These are phyloP conservation scores for Sanghuangporus baumii DNA, from an alignment of 1,284 basidiomycete genomes.

Conservation along the genomic window DNA sequence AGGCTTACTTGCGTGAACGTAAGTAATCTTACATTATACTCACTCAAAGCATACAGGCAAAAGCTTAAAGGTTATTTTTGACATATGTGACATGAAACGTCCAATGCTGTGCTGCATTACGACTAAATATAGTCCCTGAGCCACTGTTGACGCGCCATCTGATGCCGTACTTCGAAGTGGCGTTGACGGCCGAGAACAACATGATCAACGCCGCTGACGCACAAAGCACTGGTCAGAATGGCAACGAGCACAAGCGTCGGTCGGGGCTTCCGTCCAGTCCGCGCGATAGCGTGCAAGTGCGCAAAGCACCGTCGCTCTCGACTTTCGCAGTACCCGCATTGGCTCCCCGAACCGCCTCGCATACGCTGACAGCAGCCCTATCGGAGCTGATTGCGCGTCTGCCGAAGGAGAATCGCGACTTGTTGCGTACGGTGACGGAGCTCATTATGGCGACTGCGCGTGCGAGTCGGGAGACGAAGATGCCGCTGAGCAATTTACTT, in stretches of 20 bases:
- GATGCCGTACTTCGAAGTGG: constrained; percentile 69
- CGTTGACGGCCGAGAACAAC: constrained; percentile 52
- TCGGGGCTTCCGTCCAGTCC: constrained; percentile 40
- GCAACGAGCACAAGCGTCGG: constrained; percentile 24
- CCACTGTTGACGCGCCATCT: constrained; percentile 70
- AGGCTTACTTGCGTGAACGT: constrained; percentile 77
- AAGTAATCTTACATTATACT: constrained; percentile 28
- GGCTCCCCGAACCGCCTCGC: constrained; percentile 45
- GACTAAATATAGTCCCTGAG: constrained; percentile 60
- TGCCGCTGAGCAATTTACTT: constrained; percentile 78
- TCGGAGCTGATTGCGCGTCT: constrained; percentile 56
- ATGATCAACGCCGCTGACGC: constrained; percentile 27
- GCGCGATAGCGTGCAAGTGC: constrained; percentile 38
- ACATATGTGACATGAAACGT: not conserved
- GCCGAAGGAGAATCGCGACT: constrained; percentile 66
- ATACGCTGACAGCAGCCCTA: constrained; percentile 45
- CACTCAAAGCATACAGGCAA: not conserved
- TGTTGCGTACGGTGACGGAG: constrained; percentile 67
- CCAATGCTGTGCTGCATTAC: constrained; percentile 2
- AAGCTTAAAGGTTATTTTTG: constrained; percentile 2
- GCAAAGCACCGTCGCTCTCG: constrained; percentile 72
- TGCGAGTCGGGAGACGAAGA: constrained; percentile 66
- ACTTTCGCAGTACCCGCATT: constrained; percentile 31
- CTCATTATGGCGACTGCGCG: constrained; percentile 64
- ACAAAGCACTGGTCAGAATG: constrained; percentile 21